A percentile compares a stretch with the other conserved stretches of the same genome.
phyloP scores from a whole-genome alignment of 306 rosid species.

The Herpetospermum pedunculosum region DNA sequence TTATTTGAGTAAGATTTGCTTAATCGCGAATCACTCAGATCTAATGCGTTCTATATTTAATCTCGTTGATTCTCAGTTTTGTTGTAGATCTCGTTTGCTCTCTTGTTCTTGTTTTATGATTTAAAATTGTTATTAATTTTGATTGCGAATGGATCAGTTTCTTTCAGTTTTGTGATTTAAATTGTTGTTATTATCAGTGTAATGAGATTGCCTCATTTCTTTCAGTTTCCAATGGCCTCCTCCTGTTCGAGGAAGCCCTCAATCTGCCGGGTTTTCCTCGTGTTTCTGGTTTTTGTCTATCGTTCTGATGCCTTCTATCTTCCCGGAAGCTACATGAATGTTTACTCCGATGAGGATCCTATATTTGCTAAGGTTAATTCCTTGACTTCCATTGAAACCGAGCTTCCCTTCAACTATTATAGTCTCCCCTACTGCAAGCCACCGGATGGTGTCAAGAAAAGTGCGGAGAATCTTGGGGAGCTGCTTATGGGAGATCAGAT shows the following conservation, averaged over 20 bases:
- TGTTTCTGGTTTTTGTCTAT: conserved; percentile 22
- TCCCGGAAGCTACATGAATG: conserved; percentile 91
- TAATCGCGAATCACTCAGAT: background rate
- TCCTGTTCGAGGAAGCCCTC: conserved; percentile 17
- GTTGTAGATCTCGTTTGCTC: background rate
- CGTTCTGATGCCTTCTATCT: conserved; percentile 59
- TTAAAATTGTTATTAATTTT: background rate
- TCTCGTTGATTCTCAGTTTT: background rate
- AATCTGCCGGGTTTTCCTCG: conserved; percentile 1
- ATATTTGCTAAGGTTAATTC: conserved; percentile 81
- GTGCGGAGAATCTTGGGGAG: conserved; percentile 92
- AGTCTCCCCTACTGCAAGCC: conserved; percentile 78
- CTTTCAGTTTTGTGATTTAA: background rate
- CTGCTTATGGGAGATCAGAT: conserved; percentile 93
- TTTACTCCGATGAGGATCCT: conserved; percentile 40
- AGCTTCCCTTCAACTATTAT: conserved; percentile 87
- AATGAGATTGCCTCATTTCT: background rate
- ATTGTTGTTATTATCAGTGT: too few relatives aligned
- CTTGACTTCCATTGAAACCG: conserved; percentile 90
- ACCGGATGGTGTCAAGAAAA: conserved; percentile 50
- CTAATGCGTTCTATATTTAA: background rate
- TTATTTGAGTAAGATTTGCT: background rate
- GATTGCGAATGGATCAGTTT: background rate
- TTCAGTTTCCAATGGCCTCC: conserved; percentile 15
- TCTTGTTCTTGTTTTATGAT: background rate